Conservation (phyloP, 2,329 filamentous ascomycete species). For the Xylaria sp. region DNA sequence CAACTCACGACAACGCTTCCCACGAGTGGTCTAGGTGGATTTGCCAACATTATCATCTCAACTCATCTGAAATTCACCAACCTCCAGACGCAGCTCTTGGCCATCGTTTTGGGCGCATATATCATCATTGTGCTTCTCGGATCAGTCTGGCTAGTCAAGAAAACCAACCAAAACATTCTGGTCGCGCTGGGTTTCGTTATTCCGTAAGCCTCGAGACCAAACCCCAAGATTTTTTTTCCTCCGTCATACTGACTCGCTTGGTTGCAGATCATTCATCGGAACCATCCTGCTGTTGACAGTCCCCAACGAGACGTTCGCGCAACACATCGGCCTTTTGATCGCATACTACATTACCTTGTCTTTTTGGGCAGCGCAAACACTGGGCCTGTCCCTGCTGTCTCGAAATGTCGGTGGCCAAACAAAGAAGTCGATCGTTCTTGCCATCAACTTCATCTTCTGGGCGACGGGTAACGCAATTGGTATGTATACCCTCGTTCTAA, state of each 20-base stretch:
- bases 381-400: slow-evolving; percentile 69
- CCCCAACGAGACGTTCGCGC: slow-evolving; percentile 59
- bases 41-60: slow-evolving; percentile 74
- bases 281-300: slow-evolving; percentile 76
- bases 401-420: slow-evolving; percentile 75
- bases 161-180: slow-evolving; percentile 69
- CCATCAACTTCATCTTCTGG: slow-evolving; percentile 74
- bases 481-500: slow-evolving; percentile 36
- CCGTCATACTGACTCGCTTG: slow-evolving; percentile 3
- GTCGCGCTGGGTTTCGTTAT: slow-evolving; percentile 70
- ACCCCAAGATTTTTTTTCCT: background rate
- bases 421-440: slow-evolving; percentile 72
- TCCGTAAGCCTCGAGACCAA: slow-evolving; percentile 55
- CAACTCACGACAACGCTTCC: slow-evolving; percentile 75
- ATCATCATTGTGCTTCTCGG: slow-evolving; percentile 73
- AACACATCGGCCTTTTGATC: slow-evolving; percentile 70
- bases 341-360: slow-evolving; percentile 78
- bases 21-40: slow-evolving; percentile 73
- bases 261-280: slow-evolving; percentile 67
- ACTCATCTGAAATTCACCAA: slow-evolving; percentile 68
- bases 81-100: slow-evolving; percentile 73
- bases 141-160: slow-evolving; percentile 71
- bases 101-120: slow-evolving; percentile 76
- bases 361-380: slow-evolving; percentile 76
- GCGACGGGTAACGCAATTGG: slow-evolving; percentile 70